Evolutionary conservation across 139 green algal species (phyloP), one percentile per base, ranked within the genome.

Genomic region (Chlorella sp.): DNA sequence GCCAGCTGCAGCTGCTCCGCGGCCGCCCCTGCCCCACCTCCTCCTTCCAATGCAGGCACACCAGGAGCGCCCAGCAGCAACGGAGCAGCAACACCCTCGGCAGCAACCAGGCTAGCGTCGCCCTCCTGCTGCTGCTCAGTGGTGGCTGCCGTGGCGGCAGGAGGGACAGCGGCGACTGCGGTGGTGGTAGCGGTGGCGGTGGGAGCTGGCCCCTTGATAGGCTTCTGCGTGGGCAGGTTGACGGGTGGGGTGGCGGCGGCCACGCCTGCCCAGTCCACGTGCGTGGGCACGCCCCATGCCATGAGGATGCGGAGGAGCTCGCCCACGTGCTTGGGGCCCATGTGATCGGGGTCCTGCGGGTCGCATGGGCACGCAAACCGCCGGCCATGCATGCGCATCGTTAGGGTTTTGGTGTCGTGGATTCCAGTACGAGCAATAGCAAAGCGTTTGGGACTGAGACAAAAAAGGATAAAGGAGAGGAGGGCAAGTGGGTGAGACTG

Each of bases 271-370:
- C 42, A 55, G 42, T 17, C 17, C 32, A 70, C 31, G 32, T 70
- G 64, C 5, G 67, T 33, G n/a, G 67, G 67, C 5, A 72, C 5
- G 42, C 67, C 67, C 49, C 49, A 72, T 2, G 49, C 34, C 67
- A 72, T 72, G 2, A 72, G 42, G 5, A 33, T 29, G 27, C 26
- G 29, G 26, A 64, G 29, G 30, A 72, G 26, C 2, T 72, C 67
- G 5, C 22, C 10, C 49, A 30, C 30, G 6, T 72, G 67, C 67
- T 72, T 72, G 35, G 20, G 67, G n/a, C 20, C 27, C 55, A 64
- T 27, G 14, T 55, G 42, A 17, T 10, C 17, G 42, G 42, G 42
- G 42, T 55, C 42, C 42, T 55, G 42, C n/a, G n/a, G n/a, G n/a
- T n/a, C n/a, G n/a, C n/a, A n/a, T 55, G 42, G 42, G 10, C 42